Conservation (phyloP, 108 stramenopile genomes). For the Nitzschia sp. region DNA sequence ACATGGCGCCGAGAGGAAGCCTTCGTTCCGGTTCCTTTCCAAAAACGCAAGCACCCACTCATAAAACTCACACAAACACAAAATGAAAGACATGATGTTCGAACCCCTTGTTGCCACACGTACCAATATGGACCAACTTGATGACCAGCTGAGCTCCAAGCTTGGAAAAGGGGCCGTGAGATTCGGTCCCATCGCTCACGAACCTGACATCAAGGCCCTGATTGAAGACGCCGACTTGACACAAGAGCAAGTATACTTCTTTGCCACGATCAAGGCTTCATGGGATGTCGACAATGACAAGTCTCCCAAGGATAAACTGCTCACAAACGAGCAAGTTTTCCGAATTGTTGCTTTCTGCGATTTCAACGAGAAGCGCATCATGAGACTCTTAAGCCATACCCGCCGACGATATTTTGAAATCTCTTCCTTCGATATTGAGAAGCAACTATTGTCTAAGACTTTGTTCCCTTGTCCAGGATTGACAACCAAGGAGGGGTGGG, state of each 20-base stretch:
- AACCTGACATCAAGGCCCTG: slow-evolving; percentile 7
- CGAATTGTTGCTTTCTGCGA: not conserved
- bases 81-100: no score
- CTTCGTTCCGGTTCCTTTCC: no score
- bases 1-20: no score
- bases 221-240: not conserved
- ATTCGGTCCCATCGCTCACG: slow-evolving; percentile 29
- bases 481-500: slow-evolving; percentile 37
- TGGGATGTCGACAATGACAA: no score
- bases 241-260: no score
- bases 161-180: slow-evolving; percentile 35
- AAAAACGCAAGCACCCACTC: no score
- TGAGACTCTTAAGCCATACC: not conserved
- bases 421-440: not conserved
- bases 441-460: slow-evolving; percentile 33
- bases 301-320: not conserved
- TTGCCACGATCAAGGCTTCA: no score
- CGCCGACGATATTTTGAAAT: not conserved
- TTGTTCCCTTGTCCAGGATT: slow-evolving; percentile 51
- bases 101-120: no score
- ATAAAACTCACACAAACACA: no score
- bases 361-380: not conserved
- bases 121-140: no score
- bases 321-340: not conserved
- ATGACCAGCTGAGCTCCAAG: no score